These are phyloP conservation scores for Monosporascus sp. DNA, from an alignment of 2,329 filamentous ascomycete genomes.

Conservation along the genomic window DNA sequence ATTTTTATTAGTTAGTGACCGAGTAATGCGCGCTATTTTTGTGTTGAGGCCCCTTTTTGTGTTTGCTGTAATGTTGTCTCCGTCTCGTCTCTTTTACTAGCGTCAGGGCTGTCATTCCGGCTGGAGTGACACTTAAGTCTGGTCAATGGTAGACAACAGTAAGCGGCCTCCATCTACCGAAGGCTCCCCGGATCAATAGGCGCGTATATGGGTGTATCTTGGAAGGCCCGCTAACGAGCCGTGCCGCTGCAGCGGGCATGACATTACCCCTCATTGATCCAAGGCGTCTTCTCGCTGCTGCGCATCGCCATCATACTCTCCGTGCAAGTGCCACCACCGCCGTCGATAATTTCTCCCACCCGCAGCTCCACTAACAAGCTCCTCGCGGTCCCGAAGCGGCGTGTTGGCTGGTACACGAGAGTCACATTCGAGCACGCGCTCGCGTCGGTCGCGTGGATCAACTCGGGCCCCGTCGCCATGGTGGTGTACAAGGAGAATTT, in stretches of 20 bases:
- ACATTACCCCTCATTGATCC: slow-evolving; percentile 37
- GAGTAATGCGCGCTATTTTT: not conserved
- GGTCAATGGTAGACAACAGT: slow-evolving; percentile 33
- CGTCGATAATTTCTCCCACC: not conserved
- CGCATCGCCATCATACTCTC: slow-evolving; percentile 38
- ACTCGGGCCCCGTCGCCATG: slow-evolving; percentile 31
- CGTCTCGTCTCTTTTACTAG: not conserved
- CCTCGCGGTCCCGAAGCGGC: slow-evolving; percentile 33
- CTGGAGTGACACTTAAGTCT: slow-evolving; percentile 38
- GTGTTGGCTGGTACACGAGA: slow-evolving; percentile 36
- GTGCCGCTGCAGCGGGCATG: slow-evolving; percentile 32
- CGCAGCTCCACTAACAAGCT: not conserved
- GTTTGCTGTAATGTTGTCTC: no score
- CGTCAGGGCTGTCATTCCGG: slow-evolving; percentile 35
- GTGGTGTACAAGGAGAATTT: slow-evolving; percentile 34
- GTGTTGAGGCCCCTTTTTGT: no score
- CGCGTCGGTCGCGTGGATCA: slow-evolving; percentile 32
- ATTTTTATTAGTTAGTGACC: slow-evolving; percentile 22
- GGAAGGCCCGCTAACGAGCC: not conserved
- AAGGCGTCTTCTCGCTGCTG: slow-evolving; percentile 30
- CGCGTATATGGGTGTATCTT: no score
- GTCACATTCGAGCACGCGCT: slow-evolving; percentile 33
- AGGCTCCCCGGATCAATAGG: no score
- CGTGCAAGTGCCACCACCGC: slow-evolving; percentile 17
- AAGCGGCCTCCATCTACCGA: not conserved